Evolutionary conservation across 176 grass and related monocot species (phyloP).

Genomic region (Cenchrus fungigraminus): DNA sequence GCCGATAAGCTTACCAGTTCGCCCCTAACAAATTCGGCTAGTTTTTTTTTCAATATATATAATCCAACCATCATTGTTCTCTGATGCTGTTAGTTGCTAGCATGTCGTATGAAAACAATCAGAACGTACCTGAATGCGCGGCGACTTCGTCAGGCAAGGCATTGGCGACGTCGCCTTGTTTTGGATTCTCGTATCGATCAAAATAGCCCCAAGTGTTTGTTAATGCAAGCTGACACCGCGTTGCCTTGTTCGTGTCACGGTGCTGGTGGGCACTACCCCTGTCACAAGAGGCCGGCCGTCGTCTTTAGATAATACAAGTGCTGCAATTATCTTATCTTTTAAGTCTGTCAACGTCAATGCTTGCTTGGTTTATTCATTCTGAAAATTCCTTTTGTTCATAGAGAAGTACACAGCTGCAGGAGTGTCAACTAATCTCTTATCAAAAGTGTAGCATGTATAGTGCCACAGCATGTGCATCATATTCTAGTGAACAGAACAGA

Average conservation of each 20-base stretch:
- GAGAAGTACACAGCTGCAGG: constrained; percentile 31
- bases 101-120: constrained; percentile 37
- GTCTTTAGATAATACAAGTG: constrained; percentile 35
- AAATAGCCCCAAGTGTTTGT: constrained; percentile 6
- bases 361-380: neutral
- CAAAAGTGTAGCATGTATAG: neutral
- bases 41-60: constrained; percentile 28
- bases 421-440: neutral
- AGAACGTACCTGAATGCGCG: constrained; percentile 20
- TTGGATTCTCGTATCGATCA: constrained; percentile 22
- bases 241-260: constrained; percentile 45
- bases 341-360: neutral
- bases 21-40: neutral
- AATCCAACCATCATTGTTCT: constrained; percentile 19
- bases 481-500: neutral
- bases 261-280: constrained; percentile 40
- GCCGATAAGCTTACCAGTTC: constrained; percentile 21
- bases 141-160: constrained; percentile 44
- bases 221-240: constrained; percentile 4
- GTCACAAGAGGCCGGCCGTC: constrained; percentile 50
- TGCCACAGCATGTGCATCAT: neutral
- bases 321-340: neutral
- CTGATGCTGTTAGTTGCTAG: constrained; percentile 35
- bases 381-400: neutral
- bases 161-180: constrained; percentile 33